phyloP scores from a whole-genome alignment of 805 yeast genomes.

The Metschnikowia drakensbergensis region DNA sequence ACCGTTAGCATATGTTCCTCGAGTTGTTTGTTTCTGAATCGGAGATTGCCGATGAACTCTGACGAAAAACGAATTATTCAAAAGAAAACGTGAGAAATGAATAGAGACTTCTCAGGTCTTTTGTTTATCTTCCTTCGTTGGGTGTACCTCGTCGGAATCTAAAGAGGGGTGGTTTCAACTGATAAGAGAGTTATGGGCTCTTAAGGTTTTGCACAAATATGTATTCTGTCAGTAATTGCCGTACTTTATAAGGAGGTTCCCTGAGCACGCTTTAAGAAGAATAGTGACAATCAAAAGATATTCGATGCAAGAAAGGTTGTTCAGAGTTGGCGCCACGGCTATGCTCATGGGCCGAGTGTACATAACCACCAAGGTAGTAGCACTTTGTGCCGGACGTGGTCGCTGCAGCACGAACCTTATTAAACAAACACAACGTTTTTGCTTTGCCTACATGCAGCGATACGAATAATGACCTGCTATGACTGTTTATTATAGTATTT shows the following conservation, averaged over 20 bases:
- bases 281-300: neutral
- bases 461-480: neutral
- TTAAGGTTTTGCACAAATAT: neutral
- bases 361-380: constrained; percentile 5
- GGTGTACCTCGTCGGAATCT: neutral
- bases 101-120: no score
- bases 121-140: neutral
- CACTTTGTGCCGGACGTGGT: neutral
- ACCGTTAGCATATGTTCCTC: neutral
- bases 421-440: neutral
- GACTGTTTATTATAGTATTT: neutral
- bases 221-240: neutral
- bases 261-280: no score
- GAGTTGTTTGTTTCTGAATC: neutral
- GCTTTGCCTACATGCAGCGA: neutral
- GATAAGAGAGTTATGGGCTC: neutral
- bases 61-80: no score
- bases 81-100: no score
- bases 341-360: neutral
- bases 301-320: neutral
- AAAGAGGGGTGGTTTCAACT: neutral
- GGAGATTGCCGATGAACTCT: neutral
- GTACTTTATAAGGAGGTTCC: no score
- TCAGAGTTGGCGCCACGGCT: neutral
- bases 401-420: neutral